Evolutionary conservation across 2,329 filamentous ascomycete genomes (phyloP), one percentile per base, ranked within the genome.

Genomic region (Aschersonia sp.): DNA sequence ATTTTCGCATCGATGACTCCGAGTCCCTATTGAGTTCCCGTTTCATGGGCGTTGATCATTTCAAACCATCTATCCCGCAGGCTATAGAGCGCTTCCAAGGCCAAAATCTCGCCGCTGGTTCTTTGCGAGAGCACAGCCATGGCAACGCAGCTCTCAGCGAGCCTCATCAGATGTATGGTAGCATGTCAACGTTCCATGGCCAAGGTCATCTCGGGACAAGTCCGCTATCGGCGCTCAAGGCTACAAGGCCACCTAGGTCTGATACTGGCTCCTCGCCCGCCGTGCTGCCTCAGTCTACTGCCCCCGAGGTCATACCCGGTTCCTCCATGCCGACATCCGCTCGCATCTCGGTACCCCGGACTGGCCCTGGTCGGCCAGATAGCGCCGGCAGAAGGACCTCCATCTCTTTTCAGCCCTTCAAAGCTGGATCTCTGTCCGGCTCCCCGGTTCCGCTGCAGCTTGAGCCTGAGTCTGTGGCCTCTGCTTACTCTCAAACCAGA

Each of bases 351-450:
- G 49, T 60, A 30, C 50, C 58, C 29, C 62, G 66, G 30, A 30
- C 40, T n/a, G 65, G 64, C 9, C 55, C 63, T 1, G 51, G 70
- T 41, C 70, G 71, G 45, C 66, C 65, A 10, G 64, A 82, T 28
- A 72, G 85, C 43, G 70, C 75, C 45, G 74, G 74, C 47, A 77
- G 89, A 56, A 79, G 88, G 47, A 82, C 85, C 5, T 96, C 88
- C 0, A 78, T 95, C 29, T 94, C 87, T 1, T 95, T 96, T 58
- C 87, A 94, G 56, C 89, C 91, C 0, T 98, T 98, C 71, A 98
- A 98, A 65, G 87, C 89, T 10, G 91, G 91, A 9, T 94, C 91
- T 1, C 71, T 97, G n/a, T 94, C 89, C 2, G 88, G 85, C 4
- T 96, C 89, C 4, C 91, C 89, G 0, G 61, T 73, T n/a, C 68